Conservation (phyloP, 2,329 filamentous ascomycete genomes). For the Xylogone sp. region DNA sequence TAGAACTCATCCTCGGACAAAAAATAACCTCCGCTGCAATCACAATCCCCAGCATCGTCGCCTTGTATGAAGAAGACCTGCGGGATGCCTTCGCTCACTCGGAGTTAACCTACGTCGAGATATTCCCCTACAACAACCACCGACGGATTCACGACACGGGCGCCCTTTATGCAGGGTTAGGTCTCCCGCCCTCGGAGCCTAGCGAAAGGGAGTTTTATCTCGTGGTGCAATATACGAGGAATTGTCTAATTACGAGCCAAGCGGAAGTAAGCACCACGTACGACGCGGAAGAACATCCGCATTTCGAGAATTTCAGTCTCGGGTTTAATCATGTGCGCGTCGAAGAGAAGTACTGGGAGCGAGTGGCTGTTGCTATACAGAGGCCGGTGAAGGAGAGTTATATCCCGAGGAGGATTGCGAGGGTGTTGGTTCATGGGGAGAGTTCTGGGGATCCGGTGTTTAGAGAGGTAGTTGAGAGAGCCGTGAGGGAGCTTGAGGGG, state of each 20-base stretch:
- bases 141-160: not conserved
- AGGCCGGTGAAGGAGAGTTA: not conserved
- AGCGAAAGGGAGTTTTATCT: not conserved
- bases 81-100: not conserved
- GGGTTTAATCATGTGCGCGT: not conserved
- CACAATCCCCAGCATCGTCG: not conserved
- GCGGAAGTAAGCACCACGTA: not conserved
- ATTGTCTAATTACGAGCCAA: not conserved
- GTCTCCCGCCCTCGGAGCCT: not conserved
- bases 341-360: not conserved
- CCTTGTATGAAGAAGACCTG: not conserved
- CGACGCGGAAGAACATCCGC: constrained; percentile 1
- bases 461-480: not conserved
- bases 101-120: not conserved
- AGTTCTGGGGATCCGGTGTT: not conserved
- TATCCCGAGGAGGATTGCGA: not conserved
- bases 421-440: not conserved
- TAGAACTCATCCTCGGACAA: not conserved
- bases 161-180: not conserved
- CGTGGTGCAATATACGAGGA: not conserved
- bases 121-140: not conserved
- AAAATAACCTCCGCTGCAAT: not conserved
- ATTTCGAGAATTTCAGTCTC: constrained; percentile 7
- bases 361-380: not conserved
- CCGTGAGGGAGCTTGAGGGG: not conserved